These are phyloP conservation scores for Diplodia sapinea DNA, from an alignment of 2,329 filamentous ascomycete species.

Conservation along the genomic window DNA sequence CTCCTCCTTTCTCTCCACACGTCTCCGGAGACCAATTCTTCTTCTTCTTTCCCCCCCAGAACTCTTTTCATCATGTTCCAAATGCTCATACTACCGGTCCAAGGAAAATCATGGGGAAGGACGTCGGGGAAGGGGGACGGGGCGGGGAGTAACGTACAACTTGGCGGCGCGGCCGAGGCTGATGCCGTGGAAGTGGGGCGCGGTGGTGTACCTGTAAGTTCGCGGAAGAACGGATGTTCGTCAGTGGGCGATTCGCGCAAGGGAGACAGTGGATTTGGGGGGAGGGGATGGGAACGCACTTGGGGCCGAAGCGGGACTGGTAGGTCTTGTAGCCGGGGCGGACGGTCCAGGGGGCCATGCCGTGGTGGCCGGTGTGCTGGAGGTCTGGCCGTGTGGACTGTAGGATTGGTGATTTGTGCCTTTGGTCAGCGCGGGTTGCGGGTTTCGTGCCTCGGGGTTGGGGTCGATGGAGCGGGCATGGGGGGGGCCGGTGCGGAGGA, in stretches of 20 bases:
- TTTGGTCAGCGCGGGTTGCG: conserved; percentile 14
- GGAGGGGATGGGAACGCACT: conserved; percentile 51
- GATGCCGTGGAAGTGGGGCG: conserved; percentile 57
- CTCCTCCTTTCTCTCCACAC: too few species aligned
- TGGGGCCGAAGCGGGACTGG: conserved; percentile 63
- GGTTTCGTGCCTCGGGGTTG: neutral
- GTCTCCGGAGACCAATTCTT: neutral
- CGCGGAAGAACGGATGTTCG: neutral
- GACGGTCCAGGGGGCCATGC: conserved; percentile 41
- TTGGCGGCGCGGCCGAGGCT: conserved; percentile 49
- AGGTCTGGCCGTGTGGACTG: conserved; percentile 7
- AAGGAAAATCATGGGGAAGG: neutral
- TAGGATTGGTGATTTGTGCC: too few species aligned
- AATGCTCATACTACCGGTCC: neutral
- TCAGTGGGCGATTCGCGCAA: conserved; percentile 18
- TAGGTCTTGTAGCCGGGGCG: conserved; percentile 56
- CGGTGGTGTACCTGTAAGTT: conserved; percentile 56
- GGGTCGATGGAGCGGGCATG: neutral
- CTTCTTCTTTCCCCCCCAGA: too few species aligned
- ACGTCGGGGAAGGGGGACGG: too few species aligned
- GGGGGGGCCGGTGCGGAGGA: neutral
- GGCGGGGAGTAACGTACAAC: conserved; percentile 50
- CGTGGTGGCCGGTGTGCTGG: neutral
- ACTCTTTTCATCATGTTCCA: neutral
- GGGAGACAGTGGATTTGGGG: neutral